Percentiles rank a stretch among this genome's conserved stretches.
These are phyloP conservation scores for Rhinocladiella mackenziei DNA, from an alignment of 2,329 filamentous ascomycete genomes.

Conservation along the genomic window DNA sequence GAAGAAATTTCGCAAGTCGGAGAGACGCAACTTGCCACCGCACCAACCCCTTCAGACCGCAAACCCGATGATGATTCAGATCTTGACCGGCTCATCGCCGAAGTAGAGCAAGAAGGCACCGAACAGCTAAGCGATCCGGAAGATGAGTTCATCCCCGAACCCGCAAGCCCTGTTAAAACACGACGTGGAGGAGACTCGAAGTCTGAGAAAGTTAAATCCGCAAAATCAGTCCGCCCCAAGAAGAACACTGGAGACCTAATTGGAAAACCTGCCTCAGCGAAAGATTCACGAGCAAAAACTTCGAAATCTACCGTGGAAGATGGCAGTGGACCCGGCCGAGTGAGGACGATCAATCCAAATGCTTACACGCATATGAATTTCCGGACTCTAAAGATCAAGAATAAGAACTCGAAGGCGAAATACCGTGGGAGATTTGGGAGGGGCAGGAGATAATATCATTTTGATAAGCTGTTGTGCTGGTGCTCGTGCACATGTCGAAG, in stretches of 20 bases:
- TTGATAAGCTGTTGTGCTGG: too few relatives aligned
- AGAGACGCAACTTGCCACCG: slow-evolving; percentile 19
- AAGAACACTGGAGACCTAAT: too few relatives aligned
- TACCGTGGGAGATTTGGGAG: slow-evolving; percentile 38
- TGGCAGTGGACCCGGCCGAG: slow-evolving; percentile 3
- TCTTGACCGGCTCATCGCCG: slow-evolving; percentile 9
- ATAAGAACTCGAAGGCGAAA: slow-evolving; percentile 35
- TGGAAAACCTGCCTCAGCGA: too few relatives aligned
- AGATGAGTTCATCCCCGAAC: slow-evolving; percentile 9
- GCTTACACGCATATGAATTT: slow-evolving; percentile 46
- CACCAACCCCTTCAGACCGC: neutral
- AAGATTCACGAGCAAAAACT: neutral
- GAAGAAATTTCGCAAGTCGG: slow-evolving; percentile 7
- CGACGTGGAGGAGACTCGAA: too few relatives aligned
- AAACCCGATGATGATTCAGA: slow-evolving; percentile 5
- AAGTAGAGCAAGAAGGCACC: slow-evolving; percentile 9
- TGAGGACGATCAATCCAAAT: slow-evolving; percentile 37
- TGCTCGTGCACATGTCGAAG: too few relatives aligned
- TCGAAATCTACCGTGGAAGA: slow-evolving; percentile 8
- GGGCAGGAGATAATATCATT: slow-evolving; percentile 9
- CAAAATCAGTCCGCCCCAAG: too few relatives aligned
- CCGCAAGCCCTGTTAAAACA: slow-evolving; percentile 2
- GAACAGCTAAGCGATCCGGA: slow-evolving; percentile 4
- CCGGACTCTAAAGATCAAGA: slow-evolving; percentile 45
- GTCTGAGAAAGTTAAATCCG: too few relatives aligned